A percentile compares a stretch with the other conserved stretches of the same genome.
Conservation (phyloP, 2,329 filamentous ascomycete genomes). For the Didymellaceae sp. region DNA sequence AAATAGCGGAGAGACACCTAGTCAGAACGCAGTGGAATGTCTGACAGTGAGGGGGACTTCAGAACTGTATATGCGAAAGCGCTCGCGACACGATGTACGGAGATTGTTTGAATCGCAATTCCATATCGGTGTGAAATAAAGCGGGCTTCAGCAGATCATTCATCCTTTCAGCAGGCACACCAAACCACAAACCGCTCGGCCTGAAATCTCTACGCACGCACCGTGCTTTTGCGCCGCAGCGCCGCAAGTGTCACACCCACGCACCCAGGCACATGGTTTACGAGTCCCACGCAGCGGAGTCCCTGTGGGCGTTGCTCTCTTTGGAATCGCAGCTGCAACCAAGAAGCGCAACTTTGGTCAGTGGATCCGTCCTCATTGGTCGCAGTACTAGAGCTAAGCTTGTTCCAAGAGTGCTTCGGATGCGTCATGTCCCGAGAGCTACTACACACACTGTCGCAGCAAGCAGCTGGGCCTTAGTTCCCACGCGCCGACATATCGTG, state of each 20-base stretch:
- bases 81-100: neutral
- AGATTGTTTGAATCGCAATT: slow-evolving; percentile 8
- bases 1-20: slow-evolving; percentile 11
- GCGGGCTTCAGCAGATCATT: slow-evolving; percentile 11
- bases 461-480: neutral
- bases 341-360: slow-evolving; percentile 9
- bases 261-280: slow-evolving; percentile 3
- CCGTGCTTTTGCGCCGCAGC: slow-evolving; percentile 14
- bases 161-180: slow-evolving; percentile 9
- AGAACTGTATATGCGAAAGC: neutral
- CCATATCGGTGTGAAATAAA: slow-evolving; percentile 6
- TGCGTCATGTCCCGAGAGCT: slow-evolving; percentile 43
- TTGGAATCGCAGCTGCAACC: slow-evolving; percentile 5
- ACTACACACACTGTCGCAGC: slow-evolving; percentile 38
- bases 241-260: slow-evolving; percentile 4
- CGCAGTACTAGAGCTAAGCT: slow-evolving; percentile 37
- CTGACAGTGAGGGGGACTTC: neutral
- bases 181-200: slow-evolving; percentile 10
- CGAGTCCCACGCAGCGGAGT: slow-evolving; percentile 3
- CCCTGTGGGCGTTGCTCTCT: slow-evolving; percentile 9
- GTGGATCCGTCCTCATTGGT: slow-evolving; percentile 26
- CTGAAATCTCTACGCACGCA: slow-evolving; percentile 15
- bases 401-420: slow-evolving; percentile 42
- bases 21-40: slow-evolving; percentile 16
- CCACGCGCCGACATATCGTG: slow-evolving; percentile 9